Base-by-base conservation (phyloP, 257 asterid species). In the Nicotiana benthamiana region DNA sequence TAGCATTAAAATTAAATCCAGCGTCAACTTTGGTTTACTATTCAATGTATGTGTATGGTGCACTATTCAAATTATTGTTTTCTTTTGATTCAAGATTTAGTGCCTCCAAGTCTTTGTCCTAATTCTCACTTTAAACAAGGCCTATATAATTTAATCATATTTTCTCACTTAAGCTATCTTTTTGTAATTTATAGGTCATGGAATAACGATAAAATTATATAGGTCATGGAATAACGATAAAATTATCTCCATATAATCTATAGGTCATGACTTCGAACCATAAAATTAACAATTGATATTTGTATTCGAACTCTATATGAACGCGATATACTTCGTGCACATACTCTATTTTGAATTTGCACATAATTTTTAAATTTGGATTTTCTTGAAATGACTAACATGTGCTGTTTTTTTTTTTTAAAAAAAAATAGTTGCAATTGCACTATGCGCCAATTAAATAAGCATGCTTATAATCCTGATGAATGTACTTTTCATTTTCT, bases 401-500 rank as follows among this genome's bases (percentile, higher is more conserved):
- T 43, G 77, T 74, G 16, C 43, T 72, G 15, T 22, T 28, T 28
- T 28, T 28, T 28, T 28, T 28, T 28, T 28, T 28, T 28, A 28
- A n/a, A n/a, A n/a, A n/a, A n/a, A 72, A 1, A 72, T 15, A 24
- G 60, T 46, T 72, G 15, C 15, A 46, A 46, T 24, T 24, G 78
- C 78, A 72, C 60, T 46, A 72, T 46, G 40, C 24, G 9, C 40
- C 40, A 48, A 70, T 43, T 40, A 70, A 70, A 70, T 70, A 40
- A 9, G 13, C 3, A 24, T 15, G 4, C 18, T 4, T 6, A 24
- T 46, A 72, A 48, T 72, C 78, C 46, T 46, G 40, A 24, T 74
- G 61, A 74, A 46, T 74, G 16, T 5, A 48, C 78, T 74, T 74
- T 17, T 24, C 34, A 48, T 24, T 91, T 93, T 90, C 93, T 90